Evolutionary conservation across 805 yeast species (phyloP), one percentile per base, ranked within the genome.

Genomic region (Yueomyces sp.): DNA sequence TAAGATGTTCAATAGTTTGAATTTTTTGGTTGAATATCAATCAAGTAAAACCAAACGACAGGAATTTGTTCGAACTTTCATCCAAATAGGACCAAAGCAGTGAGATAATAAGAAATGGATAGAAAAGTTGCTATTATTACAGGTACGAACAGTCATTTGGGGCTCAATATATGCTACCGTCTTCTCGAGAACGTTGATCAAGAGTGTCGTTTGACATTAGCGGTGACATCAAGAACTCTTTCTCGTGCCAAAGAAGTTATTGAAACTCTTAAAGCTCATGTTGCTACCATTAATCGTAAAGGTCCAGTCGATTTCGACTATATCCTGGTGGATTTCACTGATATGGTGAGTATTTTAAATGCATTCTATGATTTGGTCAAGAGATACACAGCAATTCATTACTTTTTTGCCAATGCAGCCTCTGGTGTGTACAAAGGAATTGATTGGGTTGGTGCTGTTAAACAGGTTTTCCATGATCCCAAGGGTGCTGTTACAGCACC

Each of bases 221-320:
- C 92, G 8, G 87, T 90, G 8, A 88, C 97, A 0, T 84, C 96
- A 4, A 70, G 99, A 51, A 85, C 95, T 0, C 68, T 90, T 40
- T 87, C 94, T 5, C 76, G 86, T 45, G 96, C 80, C 4, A 79
- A 79, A 45, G 86, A 82, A 49, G 80, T 80, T 27, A 84, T 90
- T 41, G 69, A 67, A 28, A 62, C 64, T 40, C 76, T 86, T 46
- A 72, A 77, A 46, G 55, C 62, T 5, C 72, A 69, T 57, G 70
- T 61, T 3, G 56, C 59, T 3, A 63, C 62, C 40, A 45, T 56
- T 3, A 6, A 11, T 11, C 26, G n/a, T 9, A 52, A 63, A n/a
- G 69, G 85, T 40, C 66, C 70, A 30, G 70, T 87, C 4, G 94
- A 85, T 55, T 90, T 81, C 55, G 98, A 92, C 63, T 92, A 92